A percentile compares a stretch with the other conserved stretches of the same genome.
Evolutionary conservation across 108 stramenopile genomes (phyloP).

Genomic region (Aurantiochytrium sp.): DNA sequence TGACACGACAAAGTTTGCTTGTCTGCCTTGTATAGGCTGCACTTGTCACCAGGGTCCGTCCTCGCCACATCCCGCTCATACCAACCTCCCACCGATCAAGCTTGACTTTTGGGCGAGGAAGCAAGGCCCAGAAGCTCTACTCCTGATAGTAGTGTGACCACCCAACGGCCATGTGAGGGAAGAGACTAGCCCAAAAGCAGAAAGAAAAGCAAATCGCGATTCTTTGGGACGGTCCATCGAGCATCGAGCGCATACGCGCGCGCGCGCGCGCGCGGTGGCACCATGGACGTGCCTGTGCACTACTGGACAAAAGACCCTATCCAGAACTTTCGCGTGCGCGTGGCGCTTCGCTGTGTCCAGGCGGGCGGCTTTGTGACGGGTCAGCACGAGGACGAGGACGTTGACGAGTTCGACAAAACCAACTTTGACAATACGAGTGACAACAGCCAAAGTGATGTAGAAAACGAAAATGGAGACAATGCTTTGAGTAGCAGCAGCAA

Average conservation of each 20-base stretch:
- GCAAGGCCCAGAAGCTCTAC: too few species aligned
- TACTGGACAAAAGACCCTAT: constrained; percentile 9
- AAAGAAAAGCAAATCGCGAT: too few species aligned
- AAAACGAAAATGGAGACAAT: not conserved
- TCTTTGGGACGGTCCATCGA: too few species aligned
- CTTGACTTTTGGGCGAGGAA: too few species aligned
- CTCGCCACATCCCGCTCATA: too few species aligned
- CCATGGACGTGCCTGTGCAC: constrained; percentile 2
- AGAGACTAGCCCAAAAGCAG: too few species aligned
- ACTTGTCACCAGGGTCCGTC: too few species aligned
- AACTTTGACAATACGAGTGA: not conserved
- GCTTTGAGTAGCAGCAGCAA: not conserved
- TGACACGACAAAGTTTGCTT: too few species aligned
- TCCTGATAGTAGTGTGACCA: too few species aligned
- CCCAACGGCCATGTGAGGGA: too few species aligned
- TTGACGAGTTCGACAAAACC: not conserved
- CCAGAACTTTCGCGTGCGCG: not conserved
- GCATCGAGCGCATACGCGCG: not conserved
- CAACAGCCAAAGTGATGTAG: not conserved
- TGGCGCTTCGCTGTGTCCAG: not conserved
- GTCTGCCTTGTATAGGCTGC: too few species aligned
- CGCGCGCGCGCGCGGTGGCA: not conserved
- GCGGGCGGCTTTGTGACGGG: not conserved
- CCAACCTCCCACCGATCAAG: too few species aligned
- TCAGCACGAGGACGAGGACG: not conserved